Percentiles rank a stretch among this genome's conserved stretches.
Evolutionary conservation across 129 eudicot species (phyloP).

Genomic region (Oenanthe sinensis): DNA sequence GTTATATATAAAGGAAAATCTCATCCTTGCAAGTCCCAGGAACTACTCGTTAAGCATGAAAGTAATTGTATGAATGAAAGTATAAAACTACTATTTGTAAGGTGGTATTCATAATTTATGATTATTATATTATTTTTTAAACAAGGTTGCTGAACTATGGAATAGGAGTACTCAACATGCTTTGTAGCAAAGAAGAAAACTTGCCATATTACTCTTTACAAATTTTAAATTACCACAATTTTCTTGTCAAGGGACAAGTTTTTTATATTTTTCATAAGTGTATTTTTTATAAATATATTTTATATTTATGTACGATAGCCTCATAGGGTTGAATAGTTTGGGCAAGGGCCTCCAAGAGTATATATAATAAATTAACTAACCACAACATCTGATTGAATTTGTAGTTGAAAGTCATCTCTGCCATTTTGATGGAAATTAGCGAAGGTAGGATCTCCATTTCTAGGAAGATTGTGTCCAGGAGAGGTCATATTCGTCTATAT

Average conservation of each 20-base stretch:
- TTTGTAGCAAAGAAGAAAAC: neutral
- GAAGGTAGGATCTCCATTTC: too few species aligned
- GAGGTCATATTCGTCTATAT: too few species aligned
- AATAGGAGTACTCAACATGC: neutral
- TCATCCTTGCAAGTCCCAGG: neutral
- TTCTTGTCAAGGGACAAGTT: neutral
- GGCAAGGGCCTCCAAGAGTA: too few species aligned
- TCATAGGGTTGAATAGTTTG: too few species aligned
- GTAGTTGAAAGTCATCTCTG: neutral
- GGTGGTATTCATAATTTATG: too few species aligned
- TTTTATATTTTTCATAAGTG: too few species aligned
- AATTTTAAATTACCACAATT: neutral
- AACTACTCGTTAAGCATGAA: neutral
- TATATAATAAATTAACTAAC: neutral
- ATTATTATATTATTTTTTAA: too few species aligned
- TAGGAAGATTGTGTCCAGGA: too few species aligned
- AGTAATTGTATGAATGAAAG: neutral
- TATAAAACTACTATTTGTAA: too few species aligned
- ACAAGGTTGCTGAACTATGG: neutral
- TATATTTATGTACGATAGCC: too few species aligned
- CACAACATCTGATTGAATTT: neutral
- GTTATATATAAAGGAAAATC: neutral
- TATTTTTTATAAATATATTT: too few species aligned
- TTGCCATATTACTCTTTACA: neutral
- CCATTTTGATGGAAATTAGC: neutral